A percentile compares a stretch with the other conserved stretches of the same genome.
These are phyloP conservation scores for Melampsora americana DNA, from an alignment of 1,284 basidiomycete genomes.

Conservation along the genomic window DNA sequence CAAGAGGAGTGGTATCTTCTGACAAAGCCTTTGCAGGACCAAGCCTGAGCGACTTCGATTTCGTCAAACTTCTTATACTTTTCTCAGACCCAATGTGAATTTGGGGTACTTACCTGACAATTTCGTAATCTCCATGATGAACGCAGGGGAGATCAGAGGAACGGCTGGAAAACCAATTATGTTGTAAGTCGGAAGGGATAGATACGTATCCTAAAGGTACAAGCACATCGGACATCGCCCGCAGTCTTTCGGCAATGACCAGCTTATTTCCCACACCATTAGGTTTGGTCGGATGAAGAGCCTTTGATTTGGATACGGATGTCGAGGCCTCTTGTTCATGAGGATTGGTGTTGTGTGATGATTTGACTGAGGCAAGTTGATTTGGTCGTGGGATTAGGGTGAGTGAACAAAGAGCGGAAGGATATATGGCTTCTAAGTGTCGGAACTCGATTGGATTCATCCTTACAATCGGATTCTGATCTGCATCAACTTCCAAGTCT, in stretches of 20 bases:
- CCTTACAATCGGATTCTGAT: slow-evolving; percentile 3
- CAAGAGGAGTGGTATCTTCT: no score
- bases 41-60: no score
- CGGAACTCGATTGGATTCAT: slow-evolving; percentile 28
- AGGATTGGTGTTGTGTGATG: neutral
- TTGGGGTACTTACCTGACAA: slow-evolving; percentile 18
- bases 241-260: slow-evolving; percentile 31
- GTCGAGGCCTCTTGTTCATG: neutral
- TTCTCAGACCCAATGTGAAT: neutral
- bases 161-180: slow-evolving; percentile 24
- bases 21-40: no score
- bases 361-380: slow-evolving; percentile 18
- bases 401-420: slow-evolving; percentile 34
- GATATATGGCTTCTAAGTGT: slow-evolving; percentile 16
- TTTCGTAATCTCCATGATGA: slow-evolving; percentile 38
- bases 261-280: neutral
- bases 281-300: slow-evolving; percentile 14
- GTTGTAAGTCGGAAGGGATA: slow-evolving; percentile 17
- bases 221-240: neutral
- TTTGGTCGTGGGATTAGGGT: slow-evolving; percentile 18
- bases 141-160: neutral
- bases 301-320: neutral
- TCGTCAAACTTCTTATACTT: no score
- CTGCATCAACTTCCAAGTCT: neutral
- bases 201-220: slow-evolving; percentile 27